Base-by-base conservation (phyloP, 768 basidiomycete species). In the Kwoniella sp. region DNA sequence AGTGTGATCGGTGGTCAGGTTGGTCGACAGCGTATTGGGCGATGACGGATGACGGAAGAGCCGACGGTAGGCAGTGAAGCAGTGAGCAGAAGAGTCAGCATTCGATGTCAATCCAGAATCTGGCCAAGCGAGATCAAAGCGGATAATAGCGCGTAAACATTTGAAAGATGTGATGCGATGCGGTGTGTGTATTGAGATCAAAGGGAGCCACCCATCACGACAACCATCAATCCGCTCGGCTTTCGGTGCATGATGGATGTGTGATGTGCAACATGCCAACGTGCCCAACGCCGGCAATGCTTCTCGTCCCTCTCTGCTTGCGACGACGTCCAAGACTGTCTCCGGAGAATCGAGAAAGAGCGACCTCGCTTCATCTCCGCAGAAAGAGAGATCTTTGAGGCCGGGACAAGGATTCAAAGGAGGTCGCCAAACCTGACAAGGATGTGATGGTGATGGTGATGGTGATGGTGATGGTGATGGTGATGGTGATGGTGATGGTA, bases 141-240 rank as follows among this genome's bases (percentile, higher is more conserved):
- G 15, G 17, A 45, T 17, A 45, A 45, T 45, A 45, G 41, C 41
- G 41, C 41, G 41, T 17, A 17, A 11, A 45, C 20, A 37, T 37
- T 11, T 3, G 20, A 3, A 9, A 11, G 20, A 17, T 20, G 41
- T 45, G 41, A 20, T 45, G 41, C 20, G 41, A 45, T 45, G 41
- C 41, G 17, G 41, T 9, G 8, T 9, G 41, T 11, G 9, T 45
- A 17, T 45, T 8, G 11, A 45, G 15, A 45, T 20, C 11, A 45
- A 45, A 45, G 41, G 41, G 17, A 45, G 41, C 41, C 41, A 45
- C 4, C 20, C 8, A 8, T 45, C 41, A 20, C 8, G 41, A 45
- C 41, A 20, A 45, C 41, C 41, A 45, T 45, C 41, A 45, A 45
- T 45, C 41, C 41, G 41, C 15, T 45, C 41, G 41, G 41, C 41